These are phyloP conservation scores for Sicyos baderoa DNA, from an alignment of 306 rosid genomes.

Conservation along the genomic window DNA sequence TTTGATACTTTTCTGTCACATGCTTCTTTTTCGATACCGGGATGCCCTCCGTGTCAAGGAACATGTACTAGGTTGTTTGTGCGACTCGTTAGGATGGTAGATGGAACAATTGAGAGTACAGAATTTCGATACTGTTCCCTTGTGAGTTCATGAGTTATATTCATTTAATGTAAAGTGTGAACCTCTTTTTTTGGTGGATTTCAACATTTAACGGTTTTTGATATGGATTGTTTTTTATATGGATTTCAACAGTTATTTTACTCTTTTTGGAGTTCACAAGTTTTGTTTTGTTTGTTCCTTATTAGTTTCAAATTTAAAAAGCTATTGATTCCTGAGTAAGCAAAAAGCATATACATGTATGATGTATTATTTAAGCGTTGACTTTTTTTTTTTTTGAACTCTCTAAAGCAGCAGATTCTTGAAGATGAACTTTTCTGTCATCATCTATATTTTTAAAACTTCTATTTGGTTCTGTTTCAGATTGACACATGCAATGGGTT, in stretches of 20 bases:
- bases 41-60: background rate
- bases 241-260: conserved; percentile 22
- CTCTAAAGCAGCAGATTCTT: conserved; percentile 1
- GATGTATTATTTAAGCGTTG: background rate
- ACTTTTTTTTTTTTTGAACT: background rate
- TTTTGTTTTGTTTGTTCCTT: conserved; percentile 8
- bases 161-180: conserved; percentile 9
- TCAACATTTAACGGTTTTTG: conserved; percentile 15
- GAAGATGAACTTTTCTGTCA: background rate
- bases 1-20: background rate
- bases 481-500: conserved; percentile 84
- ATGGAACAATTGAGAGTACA: background rate
- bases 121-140: background rate
- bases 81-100: background rate
- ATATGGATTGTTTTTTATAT: conserved; percentile 19
- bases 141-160: background rate
- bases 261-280: background rate
- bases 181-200: conserved; percentile 36
- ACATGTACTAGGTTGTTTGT: background rate
- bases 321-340: background rate
- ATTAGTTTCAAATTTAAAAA: background rate
- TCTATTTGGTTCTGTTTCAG: conserved; percentile 32
- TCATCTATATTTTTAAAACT: background rate
- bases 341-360: background rate
- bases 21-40: background rate